These are phyloP conservation scores for Pholiota adiposa DNA, from an alignment of 1,284 basidiomycete genomes.

Conservation along the genomic window DNA sequence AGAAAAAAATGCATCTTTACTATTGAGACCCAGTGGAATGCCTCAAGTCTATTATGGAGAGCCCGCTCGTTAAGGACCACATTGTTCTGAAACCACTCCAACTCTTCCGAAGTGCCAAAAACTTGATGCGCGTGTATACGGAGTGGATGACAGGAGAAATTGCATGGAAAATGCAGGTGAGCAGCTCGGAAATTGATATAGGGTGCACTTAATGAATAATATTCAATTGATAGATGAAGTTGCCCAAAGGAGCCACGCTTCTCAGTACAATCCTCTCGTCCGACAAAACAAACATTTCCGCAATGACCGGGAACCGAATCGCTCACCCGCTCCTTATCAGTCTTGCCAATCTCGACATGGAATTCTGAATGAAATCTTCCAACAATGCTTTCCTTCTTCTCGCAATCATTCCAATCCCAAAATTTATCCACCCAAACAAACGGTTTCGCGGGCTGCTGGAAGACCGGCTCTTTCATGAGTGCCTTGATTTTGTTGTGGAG, in stretches of 20 bases:
- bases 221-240: not conserved
- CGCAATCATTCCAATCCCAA: not conserved
- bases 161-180: slow-evolving; percentile 37
- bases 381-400: not conserved
- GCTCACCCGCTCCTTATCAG: not conserved
- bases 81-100: slow-evolving; percentile 26
- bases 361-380: not conserved
- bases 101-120: slow-evolving; percentile 22
- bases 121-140: slow-evolving; percentile 26
- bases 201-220: too few relatives aligned
- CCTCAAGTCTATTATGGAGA: slow-evolving; percentile 25
- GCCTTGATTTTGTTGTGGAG: not conserved
- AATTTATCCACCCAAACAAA: not conserved
- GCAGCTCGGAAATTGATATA: too few relatives aligned
- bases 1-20: slow-evolving; percentile 17
- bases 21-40: slow-evolving; percentile 32
- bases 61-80: slow-evolving; percentile 24
- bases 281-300: not conserved
- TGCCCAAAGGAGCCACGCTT: not conserved
- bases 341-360: not conserved
- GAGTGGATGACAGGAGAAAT: slow-evolving; percentile 33
- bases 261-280: not conserved
- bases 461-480: not conserved
- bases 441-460: not conserved
- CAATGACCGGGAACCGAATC: not conserved